These are phyloP conservation scores for Apiospora rasikravindrae DNA, from an alignment of 2,329 filamentous ascomycete species.

Conservation along the genomic window DNA sequence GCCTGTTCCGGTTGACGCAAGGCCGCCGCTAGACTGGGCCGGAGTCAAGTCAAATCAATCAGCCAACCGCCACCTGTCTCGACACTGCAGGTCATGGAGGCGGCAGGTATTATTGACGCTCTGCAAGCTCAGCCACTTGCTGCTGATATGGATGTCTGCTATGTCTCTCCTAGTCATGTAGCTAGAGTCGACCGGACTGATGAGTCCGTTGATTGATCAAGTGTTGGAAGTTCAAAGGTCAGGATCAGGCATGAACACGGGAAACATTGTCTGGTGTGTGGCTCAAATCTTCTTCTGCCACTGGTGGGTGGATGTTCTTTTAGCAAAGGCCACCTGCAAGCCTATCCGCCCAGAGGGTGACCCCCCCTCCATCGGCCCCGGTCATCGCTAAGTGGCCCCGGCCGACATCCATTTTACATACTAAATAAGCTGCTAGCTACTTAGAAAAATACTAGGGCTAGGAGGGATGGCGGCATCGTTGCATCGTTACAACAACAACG, in stretches of 20 bases:
- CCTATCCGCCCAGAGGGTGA: not conserved
- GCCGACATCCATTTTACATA: not conserved
- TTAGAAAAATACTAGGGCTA: not conserved
- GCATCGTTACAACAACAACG: not conserved
- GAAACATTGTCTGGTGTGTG: conserved; percentile 7
- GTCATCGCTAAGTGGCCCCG: conserved; percentile 6
- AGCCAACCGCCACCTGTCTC: not conserved
- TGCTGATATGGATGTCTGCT: not conserved
- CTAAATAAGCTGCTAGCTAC: not conserved
- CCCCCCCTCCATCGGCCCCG: conserved; percentile 6
- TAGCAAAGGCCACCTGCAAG: not conserved
- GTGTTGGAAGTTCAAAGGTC: not conserved
- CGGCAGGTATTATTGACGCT: not conserved
- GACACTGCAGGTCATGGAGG: not conserved
- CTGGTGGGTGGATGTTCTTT: not conserved
- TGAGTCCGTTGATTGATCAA: not conserved
- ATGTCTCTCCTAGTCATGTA: not conserved
- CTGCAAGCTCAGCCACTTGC: not conserved
- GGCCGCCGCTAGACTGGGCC: conserved; percentile 15
- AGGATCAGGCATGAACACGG: not conserved
- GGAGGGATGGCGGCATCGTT: not conserved
- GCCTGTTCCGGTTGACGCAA: conserved; percentile 7
- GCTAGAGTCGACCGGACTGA: not conserved
- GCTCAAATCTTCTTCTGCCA: conserved; percentile 11
- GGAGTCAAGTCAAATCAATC: not conserved